These are phyloP conservation scores for Ulmus americana DNA, from an alignment of 331 rosid species.

Conservation along the genomic window DNA sequence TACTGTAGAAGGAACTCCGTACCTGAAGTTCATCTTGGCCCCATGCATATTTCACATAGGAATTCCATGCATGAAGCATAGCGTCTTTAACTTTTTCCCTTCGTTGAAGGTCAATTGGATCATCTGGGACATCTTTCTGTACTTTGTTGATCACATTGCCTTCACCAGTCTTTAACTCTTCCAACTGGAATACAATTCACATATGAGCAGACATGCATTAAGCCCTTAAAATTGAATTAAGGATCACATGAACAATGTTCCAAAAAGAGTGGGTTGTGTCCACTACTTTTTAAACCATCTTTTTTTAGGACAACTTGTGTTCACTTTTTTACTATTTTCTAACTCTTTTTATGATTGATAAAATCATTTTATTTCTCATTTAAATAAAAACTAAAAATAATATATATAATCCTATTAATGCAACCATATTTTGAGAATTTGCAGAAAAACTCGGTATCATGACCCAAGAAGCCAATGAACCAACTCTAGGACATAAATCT, in stretches of 20 bases:
- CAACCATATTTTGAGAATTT: background rate
- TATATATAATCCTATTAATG: too few relatives aligned
- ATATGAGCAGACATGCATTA: conserved; percentile 10
- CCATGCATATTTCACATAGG: conserved; percentile 92
- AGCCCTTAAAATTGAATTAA: conserved; percentile 5
- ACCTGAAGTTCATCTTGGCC: conserved; percentile 98
- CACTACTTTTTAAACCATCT: background rate
- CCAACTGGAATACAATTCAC: conserved; percentile 46
- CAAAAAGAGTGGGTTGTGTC: background rate
- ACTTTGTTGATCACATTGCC: conserved; percentile 22
- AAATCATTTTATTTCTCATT: too few relatives aligned
- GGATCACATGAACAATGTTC: too few relatives aligned
- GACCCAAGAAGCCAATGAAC: background rate
- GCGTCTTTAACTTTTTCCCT: conserved; percentile 87
- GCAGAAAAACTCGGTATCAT: background rate
- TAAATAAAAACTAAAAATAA: too few relatives aligned
- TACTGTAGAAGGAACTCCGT: conserved; percentile 9
- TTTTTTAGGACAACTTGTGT: too few relatives aligned
- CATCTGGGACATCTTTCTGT: conserved; percentile 32
- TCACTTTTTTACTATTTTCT: too few relatives aligned
- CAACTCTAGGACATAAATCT: background rate
- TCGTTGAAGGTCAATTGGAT: conserved; percentile 56
- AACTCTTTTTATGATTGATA: too few relatives aligned
- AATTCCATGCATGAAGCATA: conserved; percentile 87
- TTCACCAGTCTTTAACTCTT: conserved; percentile 37